Conservation (phyloP, 495 filamentous ascomycete genomes). For the Hyaloscypha finlandica region DNA sequence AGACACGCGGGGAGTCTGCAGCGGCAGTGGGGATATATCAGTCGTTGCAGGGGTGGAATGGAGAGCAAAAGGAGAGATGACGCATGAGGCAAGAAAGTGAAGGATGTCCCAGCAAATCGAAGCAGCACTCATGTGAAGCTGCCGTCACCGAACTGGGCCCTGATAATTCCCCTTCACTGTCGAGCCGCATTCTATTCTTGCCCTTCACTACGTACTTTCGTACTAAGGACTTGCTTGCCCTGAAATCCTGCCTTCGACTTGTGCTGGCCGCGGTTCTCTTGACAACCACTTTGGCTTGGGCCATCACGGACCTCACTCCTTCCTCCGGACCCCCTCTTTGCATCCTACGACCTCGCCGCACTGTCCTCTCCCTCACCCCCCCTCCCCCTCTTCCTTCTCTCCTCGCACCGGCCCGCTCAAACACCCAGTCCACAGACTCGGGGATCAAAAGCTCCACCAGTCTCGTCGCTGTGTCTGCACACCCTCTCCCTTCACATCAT, state of each 20-base stretch:
- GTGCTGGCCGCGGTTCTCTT: not conserved
- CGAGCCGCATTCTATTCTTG: not conserved
- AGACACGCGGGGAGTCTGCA: not conserved
- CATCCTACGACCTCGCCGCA: not conserved
- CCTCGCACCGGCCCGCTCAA: not conserved
- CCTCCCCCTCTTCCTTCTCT: not conserved
- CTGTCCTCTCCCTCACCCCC: not conserved
- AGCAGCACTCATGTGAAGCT: not conserved
- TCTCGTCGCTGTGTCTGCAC: not conserved
- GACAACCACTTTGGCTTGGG: not conserved
- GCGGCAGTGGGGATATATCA: not conserved
- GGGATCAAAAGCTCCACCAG: not conserved
- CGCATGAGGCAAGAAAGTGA: constrained; percentile 1
- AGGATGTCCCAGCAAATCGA: not conserved
- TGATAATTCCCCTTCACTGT: not conserved
- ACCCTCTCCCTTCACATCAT: not conserved
- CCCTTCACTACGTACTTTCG: not conserved
- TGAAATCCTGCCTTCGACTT: too few species aligned
- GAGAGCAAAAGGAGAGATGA: constrained; percentile 1
- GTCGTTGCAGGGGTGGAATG: constrained; percentile 1
- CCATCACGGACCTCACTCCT: not conserved
- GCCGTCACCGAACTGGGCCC: constrained; percentile 1
- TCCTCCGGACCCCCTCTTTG: not conserved
- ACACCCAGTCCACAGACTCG: not conserved
- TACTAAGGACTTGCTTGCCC: not conserved